These are phyloP conservation scores for Nicotiana otophora DNA, from an alignment of 257 asterid genomes.

Conservation along the genomic window DNA sequence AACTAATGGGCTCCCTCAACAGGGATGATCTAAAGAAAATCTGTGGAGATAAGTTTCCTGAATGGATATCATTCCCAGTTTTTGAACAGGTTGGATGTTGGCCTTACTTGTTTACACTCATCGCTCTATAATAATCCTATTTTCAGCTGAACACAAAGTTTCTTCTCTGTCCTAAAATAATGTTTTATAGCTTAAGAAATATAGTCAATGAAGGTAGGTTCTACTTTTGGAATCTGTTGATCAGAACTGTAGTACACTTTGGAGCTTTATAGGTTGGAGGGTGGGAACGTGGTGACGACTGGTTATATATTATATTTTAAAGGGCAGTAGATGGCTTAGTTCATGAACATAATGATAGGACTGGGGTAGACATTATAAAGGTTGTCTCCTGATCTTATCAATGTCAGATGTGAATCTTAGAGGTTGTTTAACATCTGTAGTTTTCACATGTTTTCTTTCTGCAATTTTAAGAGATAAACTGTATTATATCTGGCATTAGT, in stretches of 20 bases:
- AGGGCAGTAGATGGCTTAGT: not conserved
- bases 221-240: not conserved
- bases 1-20: conserved; percentile 66
- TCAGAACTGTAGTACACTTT: not conserved
- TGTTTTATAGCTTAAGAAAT: not conserved
- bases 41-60: conserved; percentile 91
- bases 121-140: not conserved
- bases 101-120: not conserved
- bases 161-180: not conserved
- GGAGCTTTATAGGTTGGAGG: too few species aligned
- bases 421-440: not conserved
- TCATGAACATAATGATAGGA: not conserved
- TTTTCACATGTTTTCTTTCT: not conserved
- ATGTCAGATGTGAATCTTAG: not conserved
- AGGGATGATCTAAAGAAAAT: conserved; percentile 90
- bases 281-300: not conserved
- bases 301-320: too few species aligned
- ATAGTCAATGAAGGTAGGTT: not conserved
- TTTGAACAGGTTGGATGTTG: conserved; percentile 67
- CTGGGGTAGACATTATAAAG: not conserved
- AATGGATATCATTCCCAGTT: conserved; percentile 96
- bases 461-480: not conserved
- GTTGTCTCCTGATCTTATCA: not conserved
- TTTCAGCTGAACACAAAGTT: not conserved
- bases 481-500: not conserved